Base-by-base conservation (phyloP, 2,329 filamentous ascomycete species). In the Penicillium sp. region DNA sequence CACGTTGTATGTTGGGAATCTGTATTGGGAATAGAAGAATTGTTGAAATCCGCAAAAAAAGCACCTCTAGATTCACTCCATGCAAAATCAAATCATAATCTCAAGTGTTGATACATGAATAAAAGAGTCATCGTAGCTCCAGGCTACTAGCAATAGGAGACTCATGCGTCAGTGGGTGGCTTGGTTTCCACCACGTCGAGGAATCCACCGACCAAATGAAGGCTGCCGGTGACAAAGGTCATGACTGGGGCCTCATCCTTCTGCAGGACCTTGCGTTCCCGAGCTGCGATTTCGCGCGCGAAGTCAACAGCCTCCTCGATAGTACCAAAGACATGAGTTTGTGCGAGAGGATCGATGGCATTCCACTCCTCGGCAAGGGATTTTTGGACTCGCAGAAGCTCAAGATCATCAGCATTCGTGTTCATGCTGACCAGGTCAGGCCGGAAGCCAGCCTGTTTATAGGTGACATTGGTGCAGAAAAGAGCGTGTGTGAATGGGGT, bases 191-290 rank as follows among this genome's bases (percentile, higher is more conserved):
- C 69, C 1, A 87, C 83, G 66, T 87, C 84, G 44, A 95, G 73
- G 38, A 90, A 75, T 10, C 87, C 88, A 7, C 90, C 89, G 1
- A 91, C 89, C 33, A 95, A 77, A 75, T 95, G 87, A 63, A 95
- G 72, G 66, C 89, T 95, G 2, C 90, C 90, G 12, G 90, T 95
- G 9, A 89, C 84, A 46, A 95, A 72, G 0, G 85, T 81, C 65
- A 83, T 80, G 13, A 82, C 75, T 41, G 76, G 76, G 2, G 66
- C 59, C 42, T 72, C 66, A 19, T 67, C 59, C n/a, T 64, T 61
- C 19, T 56, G 61, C 27, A 54, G 46, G 16, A 62, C 58, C 19
- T 45, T 52, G 45, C 30, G 64, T 62, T 68, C 67, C 46, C 62
- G 66, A 27, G 57, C 66, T 5, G 75, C 69, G 4, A 78, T 61